Base-by-base conservation (phyloP, 2,329 filamentous ascomycete genomes). In the Fusarium musae region DNA sequence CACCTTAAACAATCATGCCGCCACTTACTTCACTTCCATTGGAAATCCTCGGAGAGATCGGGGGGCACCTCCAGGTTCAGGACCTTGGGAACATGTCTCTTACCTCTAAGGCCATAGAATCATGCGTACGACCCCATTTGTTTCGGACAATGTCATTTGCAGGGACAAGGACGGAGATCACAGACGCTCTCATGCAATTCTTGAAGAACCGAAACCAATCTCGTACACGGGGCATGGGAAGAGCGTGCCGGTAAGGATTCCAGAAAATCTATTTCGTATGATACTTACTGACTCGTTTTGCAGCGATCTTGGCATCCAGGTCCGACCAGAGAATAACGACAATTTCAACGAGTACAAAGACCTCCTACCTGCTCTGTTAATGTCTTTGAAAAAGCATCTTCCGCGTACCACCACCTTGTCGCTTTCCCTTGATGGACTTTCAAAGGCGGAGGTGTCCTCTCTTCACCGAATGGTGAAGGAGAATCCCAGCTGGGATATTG, bases 81-180 rank as follows among this genome's bases (percentile, higher is more conserved):
- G 32, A 53, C 6, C 23, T 37, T 37, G 1, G 17, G 2, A 10
- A 5, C 2, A 15, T 10, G 2, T 26, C 49, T 0, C 34, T 37
- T 0, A 10, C 9, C 0, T 53, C 32, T 3, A 26, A 16, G 21
- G 3, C 9, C 4, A 4, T 53, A 1, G 17, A 37, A 8, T 2
- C 5, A 4, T 19, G 5, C 3, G 2, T 12, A 0, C 6, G 6
- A 1, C 8, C 0, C 13, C 23, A 16, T 3, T 6, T 37, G 0
- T 53, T 53, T 2, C n/a, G 19, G 0, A 9, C 6, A 0, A 28
- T 53, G 9, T 1, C 5, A 0, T 39, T 53, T 3, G 4, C 5
- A 3, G 34, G 50, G 0, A 23, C 23, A 0, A 11, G 23, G 3
- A 3, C 13, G 9, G 13, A 5, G 1, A 16, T 39, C 1, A 7